These are phyloP conservation scores for Kickxella alabastrina DNA, from an alignment of 192 early-diverging fungal genomes.

Conservation along the genomic window DNA sequence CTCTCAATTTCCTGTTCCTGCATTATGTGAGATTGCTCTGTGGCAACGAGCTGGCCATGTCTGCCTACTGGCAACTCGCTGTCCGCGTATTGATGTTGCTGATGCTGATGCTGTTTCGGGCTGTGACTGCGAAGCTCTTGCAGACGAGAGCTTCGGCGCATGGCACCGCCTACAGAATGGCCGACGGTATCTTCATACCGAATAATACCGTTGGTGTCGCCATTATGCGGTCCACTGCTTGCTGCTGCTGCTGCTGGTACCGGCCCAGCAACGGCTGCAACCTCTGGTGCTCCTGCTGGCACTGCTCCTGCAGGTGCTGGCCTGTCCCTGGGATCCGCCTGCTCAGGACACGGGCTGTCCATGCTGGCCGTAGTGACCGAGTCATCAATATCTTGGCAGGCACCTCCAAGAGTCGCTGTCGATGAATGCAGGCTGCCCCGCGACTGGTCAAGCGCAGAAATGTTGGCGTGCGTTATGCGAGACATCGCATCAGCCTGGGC, in stretches of 20 bases:
- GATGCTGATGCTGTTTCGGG: not conserved
- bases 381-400: conserved; percentile 29
- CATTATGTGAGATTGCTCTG: not conserved
- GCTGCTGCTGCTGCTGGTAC: no score
- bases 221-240: no score
- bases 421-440: conserved; percentile 37
- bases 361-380: conserved; percentile 44
- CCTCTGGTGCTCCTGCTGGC: not conserved
- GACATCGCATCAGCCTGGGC: not conserved
- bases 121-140: not conserved
- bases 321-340: not conserved
- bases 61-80: no score
- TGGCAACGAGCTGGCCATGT: not conserved
- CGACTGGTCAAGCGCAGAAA: conserved; percentile 2
- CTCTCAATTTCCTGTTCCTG: not conserved
- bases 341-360: conserved; percentile 21
- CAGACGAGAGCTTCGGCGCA: not conserved
- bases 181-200: not conserved
- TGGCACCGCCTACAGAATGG: not conserved
- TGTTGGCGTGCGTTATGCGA: not conserved
- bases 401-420: conserved; percentile 38
- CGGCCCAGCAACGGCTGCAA: not conserved
- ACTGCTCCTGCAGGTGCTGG: conserved; percentile 3
- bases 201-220: no score
- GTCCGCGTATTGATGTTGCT: not conserved